Base-by-base conservation (phyloP, 768 basidiomycete species). In the Scleroderma bovista region DNA sequence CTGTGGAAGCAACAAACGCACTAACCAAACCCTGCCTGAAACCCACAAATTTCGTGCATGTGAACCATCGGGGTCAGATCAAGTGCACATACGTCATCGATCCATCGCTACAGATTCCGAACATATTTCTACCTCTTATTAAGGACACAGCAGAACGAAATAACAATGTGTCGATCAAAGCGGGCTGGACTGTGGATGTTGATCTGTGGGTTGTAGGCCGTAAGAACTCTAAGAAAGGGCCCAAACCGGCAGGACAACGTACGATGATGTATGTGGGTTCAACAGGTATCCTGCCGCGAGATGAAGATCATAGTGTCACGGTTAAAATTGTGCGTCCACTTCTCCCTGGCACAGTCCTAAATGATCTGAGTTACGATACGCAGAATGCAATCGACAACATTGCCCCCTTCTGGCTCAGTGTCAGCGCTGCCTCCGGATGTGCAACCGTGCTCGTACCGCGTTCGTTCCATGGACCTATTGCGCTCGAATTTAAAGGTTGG, bases 381-480 rank as follows among this genome's bases (percentile, higher is more conserved):
- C 29, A 50, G 57, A 44, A 52, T 40, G 46, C 50, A 15, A 56
- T 67, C 13, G 38, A 44, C 23, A 61, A 9, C 17, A 29, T 40
- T 19, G 48, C 43, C 24, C 55, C 57, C 13, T 56, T 56, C 34
- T 36, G 46, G 3, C 31, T 57, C 46, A 48, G 52, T 20, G 38
- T 48, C 1, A 36, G 41, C 45, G 17, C 57, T 6, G 31, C 39
- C 7, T 45, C 72, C 46, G 73, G 74, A 17, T 53, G 61, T 37
- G 57, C 74, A 39, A 62, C 57, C 1, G 31, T 75, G 15, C 61
- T 65, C 46, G 53, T 76, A 43, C 73, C 75, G 7, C 69, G 70
- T 26, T 64, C 69, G n/a, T 76, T 75, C 63, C 61, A 62, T 26
- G 75, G 75, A 0, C 68, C 68, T 0, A 44, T 75, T 43, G 61